phyloP scores from a whole-genome alignment of 345 rosid genomes.

The Populus ilicifolia region DNA sequence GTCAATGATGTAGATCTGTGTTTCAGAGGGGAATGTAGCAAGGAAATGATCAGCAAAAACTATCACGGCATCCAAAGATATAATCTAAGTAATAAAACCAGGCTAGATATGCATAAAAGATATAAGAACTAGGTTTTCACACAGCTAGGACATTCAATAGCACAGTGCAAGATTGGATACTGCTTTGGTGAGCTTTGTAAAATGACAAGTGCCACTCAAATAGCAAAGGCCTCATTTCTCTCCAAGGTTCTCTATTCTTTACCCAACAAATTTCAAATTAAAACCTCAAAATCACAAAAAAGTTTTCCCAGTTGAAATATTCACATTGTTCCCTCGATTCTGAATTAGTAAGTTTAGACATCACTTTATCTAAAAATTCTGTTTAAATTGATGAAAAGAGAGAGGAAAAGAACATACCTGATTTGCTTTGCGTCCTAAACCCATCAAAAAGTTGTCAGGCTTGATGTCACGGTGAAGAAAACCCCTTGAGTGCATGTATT shows the following conservation, averaged over 20 bases:
- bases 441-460: slow-evolving; percentile 87
- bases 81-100: background rate
- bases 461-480: slow-evolving; percentile 90
- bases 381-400: background rate
- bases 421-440: slow-evolving; percentile 77
- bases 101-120: background rate
- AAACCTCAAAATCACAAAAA: background rate
- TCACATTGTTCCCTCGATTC: background rate
- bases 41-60: background rate
- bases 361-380: background rate
- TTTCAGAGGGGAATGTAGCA: background rate
- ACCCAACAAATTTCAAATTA: background rate
- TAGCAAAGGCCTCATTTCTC: background rate
- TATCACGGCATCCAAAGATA: too few relatives aligned
- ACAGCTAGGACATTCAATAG: background rate
- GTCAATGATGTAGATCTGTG: slow-evolving; percentile 32
- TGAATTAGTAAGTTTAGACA: background rate
- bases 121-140: background rate
- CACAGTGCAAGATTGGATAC: background rate
- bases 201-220: background rate
- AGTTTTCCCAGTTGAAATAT: background rate
- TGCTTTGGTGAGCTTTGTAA: background rate
- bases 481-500: slow-evolving; percentile 64
- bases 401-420: slow-evolving; percentile 36
- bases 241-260: background rate